Evolutionary conservation across 139 green algal species (phyloP).

Genomic region (Pseudopediastrum boryanum): DNA sequence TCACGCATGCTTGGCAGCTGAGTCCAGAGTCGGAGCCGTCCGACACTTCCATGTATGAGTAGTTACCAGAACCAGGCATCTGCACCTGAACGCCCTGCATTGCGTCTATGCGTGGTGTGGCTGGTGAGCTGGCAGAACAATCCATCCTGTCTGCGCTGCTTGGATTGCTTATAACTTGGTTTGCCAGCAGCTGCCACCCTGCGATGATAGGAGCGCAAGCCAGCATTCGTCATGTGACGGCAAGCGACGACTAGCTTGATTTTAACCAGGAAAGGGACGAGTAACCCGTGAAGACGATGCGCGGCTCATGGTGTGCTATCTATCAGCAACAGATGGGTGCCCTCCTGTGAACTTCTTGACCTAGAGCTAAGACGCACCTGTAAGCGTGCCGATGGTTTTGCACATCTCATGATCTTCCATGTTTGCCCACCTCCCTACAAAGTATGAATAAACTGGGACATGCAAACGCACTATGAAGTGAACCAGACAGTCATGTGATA

Average conservation of each 20-base stretch:
- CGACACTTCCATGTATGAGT: conserved; percentile 20
- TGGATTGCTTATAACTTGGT: conserved; percentile 5
- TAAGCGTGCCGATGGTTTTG: conserved; percentile 31
- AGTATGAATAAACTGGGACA: no score
- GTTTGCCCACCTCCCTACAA: no score
- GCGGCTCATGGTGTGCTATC: neutral
- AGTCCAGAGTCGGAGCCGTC: conserved; percentile 6
- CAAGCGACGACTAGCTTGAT: neutral
- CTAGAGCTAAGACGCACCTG: conserved; percentile 1
- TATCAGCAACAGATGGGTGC: neutral
- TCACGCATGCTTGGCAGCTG: neutral
- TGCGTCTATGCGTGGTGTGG: neutral
- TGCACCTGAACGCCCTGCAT: neutral
- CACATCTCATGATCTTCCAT: neutral
- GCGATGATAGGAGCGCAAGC: neutral
- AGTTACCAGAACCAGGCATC: no score
- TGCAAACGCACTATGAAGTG: no score
- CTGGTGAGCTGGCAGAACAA: neutral
- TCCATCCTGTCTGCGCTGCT: neutral
- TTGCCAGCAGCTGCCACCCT: conserved; percentile 37
- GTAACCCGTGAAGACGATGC: neutral
- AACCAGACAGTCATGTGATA: no score
- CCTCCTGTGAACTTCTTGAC: neutral
- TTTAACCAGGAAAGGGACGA: neutral
- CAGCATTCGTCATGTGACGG: neutral